A percentile compares a stretch with the other conserved stretches of the same genome.
Evolutionary conservation across 2,329 filamentous ascomycete species (phyloP).

Genomic region (Cladosporium velox): DNA sequence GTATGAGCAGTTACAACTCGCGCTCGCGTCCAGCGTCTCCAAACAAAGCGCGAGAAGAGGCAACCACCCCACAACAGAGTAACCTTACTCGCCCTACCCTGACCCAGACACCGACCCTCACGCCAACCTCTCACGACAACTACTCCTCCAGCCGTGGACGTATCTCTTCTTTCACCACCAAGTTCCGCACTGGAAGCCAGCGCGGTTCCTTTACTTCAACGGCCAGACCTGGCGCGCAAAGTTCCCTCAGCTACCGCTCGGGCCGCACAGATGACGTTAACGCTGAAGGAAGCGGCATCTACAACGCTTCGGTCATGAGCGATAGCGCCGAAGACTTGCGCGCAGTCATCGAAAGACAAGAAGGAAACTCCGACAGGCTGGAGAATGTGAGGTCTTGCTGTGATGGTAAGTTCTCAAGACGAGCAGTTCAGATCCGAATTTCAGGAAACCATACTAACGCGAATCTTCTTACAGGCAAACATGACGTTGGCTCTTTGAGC

Average conservation of each 20-base stretch:
- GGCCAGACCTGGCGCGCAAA: slow-evolving; percentile 42
- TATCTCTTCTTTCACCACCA: slow-evolving; percentile 8
- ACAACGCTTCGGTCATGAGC: slow-evolving; percentile 58
- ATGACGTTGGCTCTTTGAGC: slow-evolving; percentile 12
- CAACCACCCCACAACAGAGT: not conserved
- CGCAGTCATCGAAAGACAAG: slow-evolving; percentile 74
- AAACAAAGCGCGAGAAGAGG: slow-evolving; percentile 22
- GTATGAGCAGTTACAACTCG: slow-evolving; percentile 41
- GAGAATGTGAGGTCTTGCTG: slow-evolving; percentile 98
- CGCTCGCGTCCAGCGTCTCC: slow-evolving; percentile 38
- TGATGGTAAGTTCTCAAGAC: slow-evolving; percentile 71
- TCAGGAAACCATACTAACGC: too few species aligned
- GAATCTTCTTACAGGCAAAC: not conserved
- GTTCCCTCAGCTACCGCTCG: slow-evolving; percentile 33
- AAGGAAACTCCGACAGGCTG: slow-evolving; percentile 73
- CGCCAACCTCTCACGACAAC: slow-evolving; percentile 15
- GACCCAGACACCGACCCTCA: slow-evolving; percentile 14
- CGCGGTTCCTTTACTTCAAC: slow-evolving; percentile 47
- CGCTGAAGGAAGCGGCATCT: slow-evolving; percentile 32
- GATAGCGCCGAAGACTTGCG: slow-evolving; percentile 79
- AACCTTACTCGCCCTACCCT: not conserved
- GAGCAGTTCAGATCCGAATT: too few species aligned
- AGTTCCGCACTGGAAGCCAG: slow-evolving; percentile 24
- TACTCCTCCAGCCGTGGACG: slow-evolving; percentile 10
- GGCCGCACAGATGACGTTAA: slow-evolving; percentile 20